Evolutionary conservation across 202 grass and related monocot species (phyloP).

Genomic region (Sporobolus alterniflorus): DNA sequence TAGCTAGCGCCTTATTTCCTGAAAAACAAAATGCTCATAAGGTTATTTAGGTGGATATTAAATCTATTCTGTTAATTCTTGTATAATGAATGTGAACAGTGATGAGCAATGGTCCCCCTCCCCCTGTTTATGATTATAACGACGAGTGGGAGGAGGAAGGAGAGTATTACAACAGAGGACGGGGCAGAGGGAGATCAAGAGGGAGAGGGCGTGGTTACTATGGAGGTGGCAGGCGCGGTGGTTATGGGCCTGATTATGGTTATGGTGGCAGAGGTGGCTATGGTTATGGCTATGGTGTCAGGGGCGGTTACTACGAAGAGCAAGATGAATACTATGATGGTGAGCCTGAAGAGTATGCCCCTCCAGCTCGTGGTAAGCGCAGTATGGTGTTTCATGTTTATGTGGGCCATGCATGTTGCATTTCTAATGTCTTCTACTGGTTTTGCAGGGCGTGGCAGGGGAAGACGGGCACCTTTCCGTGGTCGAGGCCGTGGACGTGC

Average conservation of each 20-base stretch:
- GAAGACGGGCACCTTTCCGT: slow-evolving; percentile 39
- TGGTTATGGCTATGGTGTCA: slow-evolving; percentile 51
- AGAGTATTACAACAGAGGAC: slow-evolving; percentile 46
- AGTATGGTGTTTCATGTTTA: background rate
- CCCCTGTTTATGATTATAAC: slow-evolving; percentile 47
- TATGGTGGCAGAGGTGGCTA: slow-evolving; percentile 55
- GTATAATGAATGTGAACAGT: slow-evolving; percentile 38
- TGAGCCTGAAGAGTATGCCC: slow-evolving; percentile 45
- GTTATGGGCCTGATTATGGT: slow-evolving; percentile 58
- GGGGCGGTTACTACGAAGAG: slow-evolving; percentile 55
- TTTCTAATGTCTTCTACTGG: background rate
- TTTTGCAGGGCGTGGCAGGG: slow-evolving; percentile 40
- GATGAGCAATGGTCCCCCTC: slow-evolving; percentile 56
- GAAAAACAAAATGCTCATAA: background rate
- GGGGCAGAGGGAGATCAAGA: slow-evolving; percentile 51
- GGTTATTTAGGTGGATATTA: slow-evolving; percentile 1
- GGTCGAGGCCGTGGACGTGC: slow-evolving; percentile 22
- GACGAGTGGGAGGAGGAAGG: slow-evolving; percentile 65
- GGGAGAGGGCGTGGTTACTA: slow-evolving; percentile 57
- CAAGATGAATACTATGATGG: slow-evolving; percentile 62
- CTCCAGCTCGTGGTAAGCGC: slow-evolving; percentile 51
- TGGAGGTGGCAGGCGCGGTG: slow-evolving; percentile 59
- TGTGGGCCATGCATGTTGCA: background rate
- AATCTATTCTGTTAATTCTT: slow-evolving; percentile 31
- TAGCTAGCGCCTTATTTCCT: background rate